phyloP scores from a whole-genome alignment of 2,329 filamentous ascomycete genomes.

The Cercospora zeina region DNA sequence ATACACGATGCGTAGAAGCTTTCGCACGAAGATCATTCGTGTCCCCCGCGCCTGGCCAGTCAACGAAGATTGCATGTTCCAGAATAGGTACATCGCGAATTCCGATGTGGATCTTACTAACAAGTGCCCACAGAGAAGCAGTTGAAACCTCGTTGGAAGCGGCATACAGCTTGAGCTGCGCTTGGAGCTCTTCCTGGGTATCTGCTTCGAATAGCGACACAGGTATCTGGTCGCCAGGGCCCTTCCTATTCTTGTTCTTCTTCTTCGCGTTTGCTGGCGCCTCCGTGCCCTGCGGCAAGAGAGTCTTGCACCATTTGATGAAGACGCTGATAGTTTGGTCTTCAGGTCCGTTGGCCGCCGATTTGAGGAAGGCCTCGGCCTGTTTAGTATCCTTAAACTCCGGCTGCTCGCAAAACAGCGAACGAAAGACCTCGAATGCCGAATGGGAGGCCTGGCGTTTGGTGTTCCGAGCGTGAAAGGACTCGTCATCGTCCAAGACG shows the following conservation, averaged over 20 bases:
- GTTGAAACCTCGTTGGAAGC: conserved; percentile 8
- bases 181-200: conserved; percentile 2
- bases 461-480: background rate
- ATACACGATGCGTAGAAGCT: conserved; percentile 13
- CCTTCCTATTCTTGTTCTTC: background rate
- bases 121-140: conserved; percentile 16
- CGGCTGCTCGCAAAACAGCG: conserved; percentile 11
- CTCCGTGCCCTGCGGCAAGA: background rate
- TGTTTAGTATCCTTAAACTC: background rate
- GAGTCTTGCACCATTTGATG: conserved; percentile 5
- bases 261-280: background rate
- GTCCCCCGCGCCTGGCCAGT: conserved; percentile 24
- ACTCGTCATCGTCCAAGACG: background rate
- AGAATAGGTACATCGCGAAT: conserved; percentile 11
- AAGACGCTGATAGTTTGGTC: background rate
- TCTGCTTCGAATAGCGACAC: conserved; percentile 5
- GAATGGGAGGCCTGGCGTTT: conserved; percentile 7
- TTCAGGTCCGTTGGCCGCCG: background rate
- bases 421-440: conserved; percentile 18
- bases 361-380: background rate
- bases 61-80: conserved; percentile 14
- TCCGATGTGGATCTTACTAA: conserved; percentile 15
- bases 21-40: conserved; percentile 20
- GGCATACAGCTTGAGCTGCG: conserved; percentile 6
- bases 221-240: conserved; percentile 3